phyloP scores from a whole-genome alignment of 179 eudicot species.

The Beta lomatogona region DNA sequence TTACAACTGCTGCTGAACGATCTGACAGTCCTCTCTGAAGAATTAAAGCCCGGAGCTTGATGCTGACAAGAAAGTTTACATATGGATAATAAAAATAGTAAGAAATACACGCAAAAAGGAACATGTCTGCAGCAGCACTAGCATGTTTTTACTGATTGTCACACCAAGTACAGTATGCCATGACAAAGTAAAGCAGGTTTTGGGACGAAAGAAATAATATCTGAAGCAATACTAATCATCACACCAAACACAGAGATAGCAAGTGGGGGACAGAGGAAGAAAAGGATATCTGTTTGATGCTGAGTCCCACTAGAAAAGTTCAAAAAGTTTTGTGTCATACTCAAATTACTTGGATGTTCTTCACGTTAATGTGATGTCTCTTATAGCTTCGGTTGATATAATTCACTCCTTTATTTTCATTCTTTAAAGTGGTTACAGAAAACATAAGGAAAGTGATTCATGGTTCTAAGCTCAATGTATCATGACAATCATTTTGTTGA shows the following conservation, averaged over 20 bases:
- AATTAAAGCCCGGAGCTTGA: slow-evolving; percentile 83
- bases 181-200: background rate
- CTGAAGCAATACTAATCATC: slow-evolving; percentile 10
- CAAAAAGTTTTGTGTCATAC: background rate
- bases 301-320: background rate
- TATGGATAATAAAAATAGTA: background rate
- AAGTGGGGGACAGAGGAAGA: background rate
- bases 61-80: slow-evolving; percentile 43
- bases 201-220: background rate
- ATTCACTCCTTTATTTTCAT: background rate
- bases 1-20: slow-evolving; percentile 76
- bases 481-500: background rate
- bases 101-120: background rate
- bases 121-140: background rate
- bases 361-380: background rate
- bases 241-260: background rate
- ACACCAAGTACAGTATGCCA: slow-evolving; percentile 17
- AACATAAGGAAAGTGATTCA: background rate
- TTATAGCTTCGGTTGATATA: background rate
- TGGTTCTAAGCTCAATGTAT: background rate
- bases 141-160: background rate
- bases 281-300: background rate
- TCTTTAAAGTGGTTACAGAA: background rate
- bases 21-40: slow-evolving; percentile 97
- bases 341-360: background rate